These are phyloP conservation scores for Colletotrichum sp. DNA, from an alignment of 2,329 filamentous ascomycete genomes.

Conservation along the genomic window DNA sequence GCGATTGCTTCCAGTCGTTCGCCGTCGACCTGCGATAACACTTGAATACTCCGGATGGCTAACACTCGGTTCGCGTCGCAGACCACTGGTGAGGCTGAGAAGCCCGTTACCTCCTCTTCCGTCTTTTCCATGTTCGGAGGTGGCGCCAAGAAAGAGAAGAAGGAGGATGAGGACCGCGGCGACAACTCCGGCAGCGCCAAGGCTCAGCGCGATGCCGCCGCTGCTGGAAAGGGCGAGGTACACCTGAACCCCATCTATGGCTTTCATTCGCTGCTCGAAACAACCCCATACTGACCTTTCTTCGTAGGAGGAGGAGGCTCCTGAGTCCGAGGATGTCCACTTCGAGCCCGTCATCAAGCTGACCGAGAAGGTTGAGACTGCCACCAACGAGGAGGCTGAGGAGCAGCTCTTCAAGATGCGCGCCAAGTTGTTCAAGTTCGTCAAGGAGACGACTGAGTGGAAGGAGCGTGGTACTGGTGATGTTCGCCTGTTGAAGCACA, in stretches of 20 bases:
- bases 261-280: neutral
- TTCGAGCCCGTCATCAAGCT: constrained; percentile 97
- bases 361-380: constrained; percentile 95
- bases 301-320: constrained; percentile 68
- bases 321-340: constrained; percentile 91
- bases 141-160: constrained; percentile 96
- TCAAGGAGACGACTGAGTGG: constrained; percentile 92
- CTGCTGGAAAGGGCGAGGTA: constrained; percentile 64
- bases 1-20: neutral
- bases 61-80: neutral
- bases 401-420: constrained; percentile 99
- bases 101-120: constrained; percentile 61
- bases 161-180: constrained; percentile 81
- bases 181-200: constrained; percentile 91
- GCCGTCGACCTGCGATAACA: neutral
- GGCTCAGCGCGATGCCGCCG: constrained; percentile 71
- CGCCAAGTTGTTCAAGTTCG: constrained; percentile 99
- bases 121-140: constrained; percentile 99
- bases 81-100: constrained; percentile 29
- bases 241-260: constrained; percentile 17
- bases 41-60: neutral
- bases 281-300: constrained; percentile 2
- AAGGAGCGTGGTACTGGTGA: constrained; percentile 99
- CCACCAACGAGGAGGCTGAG: constrained; percentile 98
- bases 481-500: constrained; percentile 96